A percentile compares a stretch with the other conserved stretches of the same genome.
Conservation (phyloP, 2,329 filamentous ascomycete species). For the Apiospora hydei region DNA sequence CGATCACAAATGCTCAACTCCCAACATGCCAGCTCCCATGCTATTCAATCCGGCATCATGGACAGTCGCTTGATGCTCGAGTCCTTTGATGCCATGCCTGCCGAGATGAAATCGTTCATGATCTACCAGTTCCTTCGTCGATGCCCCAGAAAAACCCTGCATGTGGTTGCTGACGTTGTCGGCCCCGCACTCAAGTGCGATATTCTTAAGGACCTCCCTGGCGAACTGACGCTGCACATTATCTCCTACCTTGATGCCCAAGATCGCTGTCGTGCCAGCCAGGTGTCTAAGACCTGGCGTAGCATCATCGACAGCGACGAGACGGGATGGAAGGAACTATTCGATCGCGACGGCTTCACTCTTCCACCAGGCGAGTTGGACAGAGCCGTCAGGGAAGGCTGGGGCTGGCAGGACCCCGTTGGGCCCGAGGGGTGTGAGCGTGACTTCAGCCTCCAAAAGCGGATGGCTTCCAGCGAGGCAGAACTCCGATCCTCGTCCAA, state of each 20-base stretch:
- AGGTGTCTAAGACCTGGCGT: conserved; percentile 94
- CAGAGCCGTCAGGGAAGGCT: conserved; percentile 86
- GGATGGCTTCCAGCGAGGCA: conserved; percentile 60
- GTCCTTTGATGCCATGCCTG: conserved; percentile 88
- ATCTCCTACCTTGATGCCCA: conserved; percentile 84
- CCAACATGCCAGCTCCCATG: conserved; percentile 44
- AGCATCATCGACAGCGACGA: conserved; percentile 91
- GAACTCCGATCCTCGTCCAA: conserved; percentile 55
- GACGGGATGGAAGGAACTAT: conserved; percentile 91
- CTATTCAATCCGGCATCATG: conserved; percentile 54
- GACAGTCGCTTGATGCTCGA: conserved; percentile 89
- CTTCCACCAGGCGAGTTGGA: conserved; percentile 84
- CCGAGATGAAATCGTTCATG: conserved; percentile 91
- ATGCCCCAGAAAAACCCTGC: conserved; percentile 86
- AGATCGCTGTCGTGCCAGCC: conserved; percentile 88
- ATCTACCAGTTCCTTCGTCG: conserved; percentile 95
- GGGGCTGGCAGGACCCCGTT: conserved; percentile 94
- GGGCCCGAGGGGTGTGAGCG: conserved; percentile 78
- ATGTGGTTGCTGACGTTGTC: conserved; percentile 87
- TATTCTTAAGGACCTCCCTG: conserved; percentile 82
- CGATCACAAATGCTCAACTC: conserved; percentile 38
- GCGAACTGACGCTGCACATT: conserved; percentile 87
- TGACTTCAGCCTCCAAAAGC: conserved; percentile 72
- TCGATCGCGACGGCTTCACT: conserved; percentile 83
- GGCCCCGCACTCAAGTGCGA: conserved; percentile 96